Evolutionary conservation across 495 filamentous ascomycete species (phyloP), one percentile per base, ranked within the genome.

Genomic region (Podospora tetraspora): DNA sequence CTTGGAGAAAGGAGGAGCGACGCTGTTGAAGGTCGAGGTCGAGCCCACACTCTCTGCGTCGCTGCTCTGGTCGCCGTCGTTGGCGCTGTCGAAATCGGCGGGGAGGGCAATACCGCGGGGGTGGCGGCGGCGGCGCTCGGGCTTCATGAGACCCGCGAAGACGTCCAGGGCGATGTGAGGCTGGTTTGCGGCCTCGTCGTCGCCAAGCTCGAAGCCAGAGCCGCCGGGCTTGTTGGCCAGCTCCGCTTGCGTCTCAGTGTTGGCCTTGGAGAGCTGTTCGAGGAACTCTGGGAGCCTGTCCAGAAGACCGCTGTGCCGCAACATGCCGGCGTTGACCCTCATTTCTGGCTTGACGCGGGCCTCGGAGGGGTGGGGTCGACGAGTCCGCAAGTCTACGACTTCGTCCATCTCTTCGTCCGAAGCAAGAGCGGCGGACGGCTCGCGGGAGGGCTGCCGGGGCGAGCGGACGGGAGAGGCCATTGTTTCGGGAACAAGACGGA

Each of bases 131-230:
- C 71, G 71, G 12, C 61, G 32, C 61, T 77, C 68, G 34, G 62
- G 16, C 61, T 76, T 69, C 0, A 71, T 58, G 9, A 75, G 24
- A 2, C 71, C 75, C 5, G 72, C 57, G 57, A 63, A 70, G 2
- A 75, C 52, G 34, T 76, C 68, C 69, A 77, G 70, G 32, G 74
- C 72, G 59, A 75, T 63, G 52, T 72, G 74, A 4, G 67, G 68
- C 34, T 70, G 68, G 6, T 59, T 21, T 3, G 24, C 59, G 25
- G 69, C 70, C 3, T 62, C 66, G 57, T 71, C 66, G 11, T 74
- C 70, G 11, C 43, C 58, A 12, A 61, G 32, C 30, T 66, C 65
- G 16, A 61, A 64, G 7, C 71, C 52, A 32, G 68, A 68, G 21
- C 64, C 70, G 21, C 62, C 64, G 24, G 71, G 70, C 37, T 71